phyloP scores from a whole-genome alignment of 179 eudicot genomes.

The Camellia oleifera region DNA sequence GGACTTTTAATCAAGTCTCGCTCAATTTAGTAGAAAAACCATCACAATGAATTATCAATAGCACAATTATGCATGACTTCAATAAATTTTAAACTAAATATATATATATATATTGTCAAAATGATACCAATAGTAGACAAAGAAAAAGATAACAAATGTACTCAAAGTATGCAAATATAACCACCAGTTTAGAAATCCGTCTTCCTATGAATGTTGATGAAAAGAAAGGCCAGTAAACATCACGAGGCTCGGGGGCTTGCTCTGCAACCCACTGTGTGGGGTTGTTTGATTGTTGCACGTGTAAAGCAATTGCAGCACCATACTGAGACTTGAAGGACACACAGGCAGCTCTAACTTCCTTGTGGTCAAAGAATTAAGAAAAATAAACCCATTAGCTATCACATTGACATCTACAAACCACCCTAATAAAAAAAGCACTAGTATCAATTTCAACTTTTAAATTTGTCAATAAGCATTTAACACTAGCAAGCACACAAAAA shows the following conservation, averaged over 20 bases:
- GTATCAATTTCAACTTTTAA: constrained; percentile 10
- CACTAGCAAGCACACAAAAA: too few relatives aligned
- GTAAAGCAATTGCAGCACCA: constrained; percentile 60
- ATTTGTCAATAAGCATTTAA: background rate
- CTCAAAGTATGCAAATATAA: constrained; percentile 28
- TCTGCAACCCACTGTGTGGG: constrained; percentile 69
- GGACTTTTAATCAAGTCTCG: too few relatives aligned
- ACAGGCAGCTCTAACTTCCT: constrained; percentile 77
- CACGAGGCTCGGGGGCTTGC: constrained; percentile 72
- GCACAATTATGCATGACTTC: too few relatives aligned
- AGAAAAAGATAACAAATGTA: too few relatives aligned
- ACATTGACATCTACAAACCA: background rate
- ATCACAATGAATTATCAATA: too few relatives aligned
- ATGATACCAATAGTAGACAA: too few relatives aligned
- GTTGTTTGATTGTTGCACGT: constrained; percentile 55
- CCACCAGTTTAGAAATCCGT: constrained; percentile 55
- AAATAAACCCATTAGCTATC: background rate
- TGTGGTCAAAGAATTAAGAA: background rate
- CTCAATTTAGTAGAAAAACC: too few relatives aligned
- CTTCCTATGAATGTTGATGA: constrained; percentile 38
- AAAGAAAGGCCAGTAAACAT: constrained; percentile 77
- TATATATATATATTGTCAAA: too few relatives aligned
- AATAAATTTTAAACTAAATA: too few relatives aligned
- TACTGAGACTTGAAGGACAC: constrained; percentile 71
- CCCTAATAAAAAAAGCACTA: background rate